Percentiles rank a stretch among this genome's conserved stretches.
Conservation (phyloP, 108 stramenopile species). For the Chaetoceros tenuissimus region DNA sequence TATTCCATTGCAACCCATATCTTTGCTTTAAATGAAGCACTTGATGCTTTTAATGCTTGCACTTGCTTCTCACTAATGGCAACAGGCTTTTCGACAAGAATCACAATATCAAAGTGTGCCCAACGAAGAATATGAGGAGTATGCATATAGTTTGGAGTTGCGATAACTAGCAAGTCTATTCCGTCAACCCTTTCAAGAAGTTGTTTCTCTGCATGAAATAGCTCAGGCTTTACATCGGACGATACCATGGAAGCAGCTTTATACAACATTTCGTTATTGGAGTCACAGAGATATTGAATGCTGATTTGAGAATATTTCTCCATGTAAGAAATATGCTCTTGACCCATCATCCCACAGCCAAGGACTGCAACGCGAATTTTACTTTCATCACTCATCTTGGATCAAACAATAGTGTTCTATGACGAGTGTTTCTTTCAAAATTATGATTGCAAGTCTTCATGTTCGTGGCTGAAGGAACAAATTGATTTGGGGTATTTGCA, state of each 20-base stretch:
- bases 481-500: too few species aligned
- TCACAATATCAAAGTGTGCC: conserved; percentile 45
- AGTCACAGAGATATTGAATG: conserved; percentile 72
- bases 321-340: conserved; percentile 78
- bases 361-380: conserved; percentile 62
- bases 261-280: conserved; percentile 35
- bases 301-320: conserved; percentile 47
- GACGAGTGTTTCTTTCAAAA: too few species aligned
- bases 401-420: not conserved
- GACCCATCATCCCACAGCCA: conserved; percentile 73
- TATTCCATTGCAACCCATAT: conserved; percentile 89
- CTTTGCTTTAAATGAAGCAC: conserved; percentile 35
- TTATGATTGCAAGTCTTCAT: too few species aligned
- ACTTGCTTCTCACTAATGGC: conserved; percentile 67
- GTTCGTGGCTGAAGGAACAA: too few species aligned
- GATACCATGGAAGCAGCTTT: not conserved
- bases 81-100: conserved; percentile 73
- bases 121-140: conserved; percentile 58
- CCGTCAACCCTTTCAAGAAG: conserved; percentile 40
- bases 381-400: not conserved
- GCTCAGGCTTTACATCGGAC: conserved; percentile 6
- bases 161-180: conserved; percentile 76
- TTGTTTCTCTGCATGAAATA: conserved; percentile 49
- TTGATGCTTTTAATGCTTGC: conserved; percentile 27
- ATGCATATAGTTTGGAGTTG: conserved; percentile 72